A percentile compares a stretch with the other conserved stretches of the same genome.
Evolutionary conservation across 805 yeast species (phyloP).

Genomic region (Suhomyces sp.): DNA sequence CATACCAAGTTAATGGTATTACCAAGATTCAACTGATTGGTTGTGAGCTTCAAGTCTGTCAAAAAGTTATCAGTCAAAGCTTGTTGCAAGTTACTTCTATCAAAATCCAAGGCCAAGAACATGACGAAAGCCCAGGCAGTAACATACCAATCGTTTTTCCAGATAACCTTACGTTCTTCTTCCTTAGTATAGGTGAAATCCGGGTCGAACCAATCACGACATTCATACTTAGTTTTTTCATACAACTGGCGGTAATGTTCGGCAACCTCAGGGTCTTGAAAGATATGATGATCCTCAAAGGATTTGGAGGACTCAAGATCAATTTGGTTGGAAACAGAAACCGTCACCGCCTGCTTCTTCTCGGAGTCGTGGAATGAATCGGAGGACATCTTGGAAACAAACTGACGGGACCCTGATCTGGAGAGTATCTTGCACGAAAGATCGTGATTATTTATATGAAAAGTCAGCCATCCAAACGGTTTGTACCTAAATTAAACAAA

Average conservation of each 20-base stretch:
- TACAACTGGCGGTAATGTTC: conserved; percentile 30
- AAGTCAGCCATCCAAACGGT: too few relatives aligned
- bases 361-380: too few relatives aligned
- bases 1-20: conserved; percentile 52
- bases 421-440: too few relatives aligned
- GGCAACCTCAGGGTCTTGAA: conserved; percentile 35
- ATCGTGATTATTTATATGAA: too few relatives aligned
- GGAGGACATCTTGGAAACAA: conserved; percentile 13
- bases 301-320: conserved; percentile 6
- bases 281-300: conserved; percentile 18
- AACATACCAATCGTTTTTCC: conserved; percentile 57
- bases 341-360: too few relatives aligned
- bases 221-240: conserved; percentile 33
- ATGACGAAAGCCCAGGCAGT: conserved; percentile 53
- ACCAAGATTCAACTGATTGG: conserved; percentile 60
- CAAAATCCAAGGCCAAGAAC: conserved; percentile 26
- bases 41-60: conserved; percentile 43
- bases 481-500: too few relatives aligned
- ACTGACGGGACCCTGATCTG: too few relatives aligned
- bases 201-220: conserved; percentile 35
- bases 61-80: conserved; percentile 24
- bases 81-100: conserved; percentile 24
- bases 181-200: conserved; percentile 31
- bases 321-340: too few relatives aligned
- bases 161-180: conserved; percentile 38